phyloP scores from a whole-genome alignment of 78 protist species.

The Blattamonas nauphoetae region DNA sequence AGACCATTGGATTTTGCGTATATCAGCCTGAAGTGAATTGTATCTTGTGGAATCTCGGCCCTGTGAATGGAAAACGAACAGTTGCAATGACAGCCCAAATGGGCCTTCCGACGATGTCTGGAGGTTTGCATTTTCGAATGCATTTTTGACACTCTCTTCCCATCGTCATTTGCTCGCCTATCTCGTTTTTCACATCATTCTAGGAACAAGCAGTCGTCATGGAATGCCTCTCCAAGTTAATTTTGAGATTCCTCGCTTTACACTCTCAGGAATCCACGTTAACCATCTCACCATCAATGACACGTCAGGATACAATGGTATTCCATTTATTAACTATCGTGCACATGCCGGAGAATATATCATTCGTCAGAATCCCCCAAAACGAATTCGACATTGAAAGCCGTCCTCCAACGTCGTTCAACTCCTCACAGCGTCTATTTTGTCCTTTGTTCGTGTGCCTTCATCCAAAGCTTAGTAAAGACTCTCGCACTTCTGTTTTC shows the following conservation, averaged over 20 bases:
- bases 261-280: slow-evolving; percentile 91
- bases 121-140: too few species aligned
- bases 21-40: slow-evolving; percentile 85
- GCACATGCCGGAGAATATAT: slow-evolving; percentile 31
- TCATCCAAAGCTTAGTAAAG: too few species aligned
- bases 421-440: too few species aligned
- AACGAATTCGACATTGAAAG: too few species aligned
- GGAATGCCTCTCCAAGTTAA: slow-evolving; percentile 83
- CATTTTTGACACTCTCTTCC: too few species aligned
- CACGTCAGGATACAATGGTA: slow-evolving; percentile 54
- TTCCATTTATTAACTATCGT: slow-evolving; percentile 12
- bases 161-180: not conserved
- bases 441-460: too few species aligned
- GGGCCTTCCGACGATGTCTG: slow-evolving; percentile 79
- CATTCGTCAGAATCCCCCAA: not conserved
- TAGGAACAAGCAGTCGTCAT: too few species aligned
- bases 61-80: slow-evolving; percentile 72
- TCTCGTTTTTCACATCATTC: slow-evolving; percentile 16
- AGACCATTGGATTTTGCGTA: slow-evolving; percentile 58
- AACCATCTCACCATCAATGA: slow-evolving; percentile 91
- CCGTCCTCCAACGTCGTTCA: too few species aligned
- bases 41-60: slow-evolving; percentile 90
- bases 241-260: slow-evolving; percentile 96
- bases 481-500: too few species aligned
- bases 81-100: slow-evolving; percentile 76